Evolutionary conservation across 176 grass and related monocot species (phyloP).

Genomic region (Thalia dealbata): DNA sequence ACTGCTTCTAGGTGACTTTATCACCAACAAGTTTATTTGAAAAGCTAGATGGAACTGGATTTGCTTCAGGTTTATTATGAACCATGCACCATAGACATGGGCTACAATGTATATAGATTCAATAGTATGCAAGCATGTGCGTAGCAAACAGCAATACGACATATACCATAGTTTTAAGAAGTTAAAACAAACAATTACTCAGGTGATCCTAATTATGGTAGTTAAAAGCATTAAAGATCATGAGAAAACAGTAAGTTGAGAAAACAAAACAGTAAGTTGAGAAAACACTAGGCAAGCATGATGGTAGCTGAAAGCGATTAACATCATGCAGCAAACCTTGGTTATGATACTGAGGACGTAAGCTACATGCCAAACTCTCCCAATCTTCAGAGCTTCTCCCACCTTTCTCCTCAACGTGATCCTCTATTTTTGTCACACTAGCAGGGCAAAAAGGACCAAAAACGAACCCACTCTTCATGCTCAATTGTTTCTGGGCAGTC

Average conservation of each 20-base stretch:
- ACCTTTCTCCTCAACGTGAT: slow-evolving; percentile 21
- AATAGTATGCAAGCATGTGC: too few species aligned
- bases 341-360: slow-evolving; percentile 69
- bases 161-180: too few species aligned
- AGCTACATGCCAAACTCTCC: slow-evolving; percentile 48
- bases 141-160: too few species aligned
- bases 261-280: not conserved
- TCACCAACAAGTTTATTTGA: too few species aligned
- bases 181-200: too few species aligned
- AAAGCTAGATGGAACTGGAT: too few species aligned
- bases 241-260: not conserved
- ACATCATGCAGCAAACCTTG: slow-evolving; percentile 43
- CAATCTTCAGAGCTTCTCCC: slow-evolving; percentile 37
- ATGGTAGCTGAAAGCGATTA: not conserved
- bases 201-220: too few species aligned
- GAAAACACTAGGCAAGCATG: not conserved
- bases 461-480: slow-evolving; percentile 39
- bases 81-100: too few species aligned
- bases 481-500: slow-evolving; percentile 31
- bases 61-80: too few species aligned
- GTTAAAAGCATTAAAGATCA: too few species aligned
- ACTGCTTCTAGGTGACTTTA: too few species aligned
- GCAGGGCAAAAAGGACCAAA: slow-evolving; percentile 82
- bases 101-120: too few species aligned
- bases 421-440: slow-evolving; percentile 36